phyloP scores from a whole-genome alignment of 2,329 filamentous ascomycete genomes.

The Parastagonospora avenae region DNA sequence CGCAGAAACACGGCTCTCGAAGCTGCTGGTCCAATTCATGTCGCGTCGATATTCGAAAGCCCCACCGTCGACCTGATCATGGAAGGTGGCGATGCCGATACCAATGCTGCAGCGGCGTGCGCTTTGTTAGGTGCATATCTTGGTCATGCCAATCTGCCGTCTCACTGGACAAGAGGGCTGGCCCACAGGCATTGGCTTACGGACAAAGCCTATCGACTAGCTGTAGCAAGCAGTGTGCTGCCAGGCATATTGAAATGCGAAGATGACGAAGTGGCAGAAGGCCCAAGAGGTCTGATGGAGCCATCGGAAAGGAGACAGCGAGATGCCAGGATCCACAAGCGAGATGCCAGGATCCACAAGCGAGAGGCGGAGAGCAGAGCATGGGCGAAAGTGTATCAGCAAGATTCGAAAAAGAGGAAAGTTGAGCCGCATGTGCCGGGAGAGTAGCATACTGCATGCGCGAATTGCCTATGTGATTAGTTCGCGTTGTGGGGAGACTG shows the following conservation, averaged over 20 bases:
- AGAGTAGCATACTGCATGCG: too few relatives aligned
- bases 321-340: too few relatives aligned
- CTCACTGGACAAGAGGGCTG: conserved; percentile 58
- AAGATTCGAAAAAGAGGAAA: too few relatives aligned
- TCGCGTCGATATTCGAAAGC: conserved; percentile 48
- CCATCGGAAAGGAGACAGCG: too few relatives aligned
- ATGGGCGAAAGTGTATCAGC: too few relatives aligned
- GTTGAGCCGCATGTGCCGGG: too few relatives aligned
- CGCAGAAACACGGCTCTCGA: conserved; percentile 18
- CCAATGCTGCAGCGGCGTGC: conserved; percentile 60
- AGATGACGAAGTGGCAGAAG: conserved; percentile 49
- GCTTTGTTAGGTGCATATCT: conserved; percentile 57
- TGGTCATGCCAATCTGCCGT: conserved; percentile 54
- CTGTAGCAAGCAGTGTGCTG: conserved; percentile 46
- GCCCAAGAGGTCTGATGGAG: conserved; percentile 7
- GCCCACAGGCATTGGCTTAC: conserved; percentile 53
- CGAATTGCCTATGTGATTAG: too few relatives aligned
- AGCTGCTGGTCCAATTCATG: background rate
- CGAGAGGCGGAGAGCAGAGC: too few relatives aligned
- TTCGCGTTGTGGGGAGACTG: too few relatives aligned
- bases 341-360: too few relatives aligned
- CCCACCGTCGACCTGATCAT: conserved; percentile 57
- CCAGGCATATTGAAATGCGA: conserved; percentile 41
- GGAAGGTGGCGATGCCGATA: conserved; percentile 61
- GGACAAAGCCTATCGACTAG: conserved; percentile 51